Base-by-base conservation (phyloP, 495 filamentous ascomycete genomes). In the Daldinia caldariorum region DNA sequence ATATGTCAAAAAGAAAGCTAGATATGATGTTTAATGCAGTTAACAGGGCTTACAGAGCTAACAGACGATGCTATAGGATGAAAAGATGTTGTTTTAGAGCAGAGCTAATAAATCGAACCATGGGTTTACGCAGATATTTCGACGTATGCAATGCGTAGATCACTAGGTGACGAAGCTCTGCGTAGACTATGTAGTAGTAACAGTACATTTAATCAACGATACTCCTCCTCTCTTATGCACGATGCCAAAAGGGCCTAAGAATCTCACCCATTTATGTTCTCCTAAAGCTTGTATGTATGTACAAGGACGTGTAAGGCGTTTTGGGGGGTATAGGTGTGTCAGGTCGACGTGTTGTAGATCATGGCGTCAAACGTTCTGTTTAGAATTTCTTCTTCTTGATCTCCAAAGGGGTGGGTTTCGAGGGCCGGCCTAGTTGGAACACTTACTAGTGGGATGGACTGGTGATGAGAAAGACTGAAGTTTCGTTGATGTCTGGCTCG, bases 321-420 rank as follows among this genome's bases (percentile, higher is more conserved):
- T 76, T 74, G 60, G 65, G 71, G 70, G 68, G 43, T 58, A 69
- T 63, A 62, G 68, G 58, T 59, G 78, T 76, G 65, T 77, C 71
- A 78, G 73, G 74, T 76, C 76, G 72, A 71, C 51, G 67, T 71
- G 74, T 73, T 58, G 74, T 67, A 76, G 72, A 78, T 78, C 77
- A 78, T 79, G 76, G 77, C 79, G 77, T 78, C 72, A 78, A 72
- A 77, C 70, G 70, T 69, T 76, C 61, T 76, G 76, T 77, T 77
- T 77, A 72, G 18, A 76, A 79, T 47, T 57, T 39, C 50, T 53
- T 67, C 75, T 74, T 69, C 66, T 67, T 69, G 73, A 79, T 79
- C 73, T 76, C 71, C 76, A 66, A 35, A 3, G 26, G 26, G 26
- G 26, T 7, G 9, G 34, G 34, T 35, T 35, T 35, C 71, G 76